Evolutionary conservation across 2,329 filamentous ascomycete genomes (phyloP).

Genomic region (Fusarium anthophilum): DNA sequence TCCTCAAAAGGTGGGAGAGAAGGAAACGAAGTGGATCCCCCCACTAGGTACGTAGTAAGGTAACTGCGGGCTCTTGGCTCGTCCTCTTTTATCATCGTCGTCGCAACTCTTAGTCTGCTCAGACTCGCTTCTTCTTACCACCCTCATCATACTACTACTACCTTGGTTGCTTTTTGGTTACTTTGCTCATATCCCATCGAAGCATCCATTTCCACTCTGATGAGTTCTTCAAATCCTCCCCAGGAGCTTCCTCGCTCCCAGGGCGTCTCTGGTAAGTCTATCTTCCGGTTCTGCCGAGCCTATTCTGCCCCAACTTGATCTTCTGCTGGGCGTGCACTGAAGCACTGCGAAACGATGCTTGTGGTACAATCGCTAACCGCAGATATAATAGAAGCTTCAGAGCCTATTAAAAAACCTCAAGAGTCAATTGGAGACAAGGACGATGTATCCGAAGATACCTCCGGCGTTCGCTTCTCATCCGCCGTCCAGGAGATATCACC

Average conservation of each 20-base stretch:
- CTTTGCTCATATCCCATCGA: constrained; percentile 17
- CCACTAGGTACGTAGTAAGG: constrained; percentile 31
- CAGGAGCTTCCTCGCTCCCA: constrained; percentile 30
- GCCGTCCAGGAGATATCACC: constrained; percentile 72
- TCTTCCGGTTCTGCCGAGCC: constrained; percentile 39
- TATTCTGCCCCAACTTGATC: constrained; percentile 41
- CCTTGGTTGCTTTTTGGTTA: constrained; percentile 19
- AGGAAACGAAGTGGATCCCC: constrained; percentile 33
- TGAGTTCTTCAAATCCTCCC: constrained; percentile 34
- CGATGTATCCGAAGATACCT: constrained; percentile 39
- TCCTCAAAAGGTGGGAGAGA: constrained; percentile 1
- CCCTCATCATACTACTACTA: constrained; percentile 21
- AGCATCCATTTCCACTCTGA: constrained; percentile 22
- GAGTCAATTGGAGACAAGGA: constrained; percentile 12
- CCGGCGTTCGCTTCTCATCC: constrained; percentile 76
- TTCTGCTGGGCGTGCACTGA: constrained; percentile 12
- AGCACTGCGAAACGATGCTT: constrained; percentile 5
- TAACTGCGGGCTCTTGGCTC: constrained; percentile 27
- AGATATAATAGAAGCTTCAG: constrained; percentile 13
- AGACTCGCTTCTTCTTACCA: constrained; percentile 35
- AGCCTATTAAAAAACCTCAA: constrained; percentile 12
- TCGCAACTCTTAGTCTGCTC: constrained; percentile 38
- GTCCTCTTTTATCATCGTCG: constrained; percentile 42
- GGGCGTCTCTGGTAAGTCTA: constrained; percentile 40
- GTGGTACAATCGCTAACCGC: constrained; percentile 34